A percentile compares a stretch with the other conserved stretches of the same genome.
Evolutionary conservation across 2,329 filamentous ascomycete species (phyloP).

Genomic region (Colletotrichum brevisporum): DNA sequence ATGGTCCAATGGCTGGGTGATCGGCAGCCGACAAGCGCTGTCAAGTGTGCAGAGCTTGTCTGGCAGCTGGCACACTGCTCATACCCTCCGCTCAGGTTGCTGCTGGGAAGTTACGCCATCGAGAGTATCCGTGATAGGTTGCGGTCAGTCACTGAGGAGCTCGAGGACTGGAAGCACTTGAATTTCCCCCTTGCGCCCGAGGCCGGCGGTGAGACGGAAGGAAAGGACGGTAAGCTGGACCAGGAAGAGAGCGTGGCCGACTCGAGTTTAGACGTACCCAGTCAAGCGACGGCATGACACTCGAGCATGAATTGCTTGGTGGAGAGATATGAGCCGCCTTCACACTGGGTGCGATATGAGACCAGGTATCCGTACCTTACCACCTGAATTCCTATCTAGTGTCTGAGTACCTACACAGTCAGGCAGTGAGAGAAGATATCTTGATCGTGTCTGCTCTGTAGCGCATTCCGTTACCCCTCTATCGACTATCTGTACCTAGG

Average conservation of each 20-base stretch:
- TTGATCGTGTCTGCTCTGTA: too few relatives aligned
- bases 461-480: too few relatives aligned
- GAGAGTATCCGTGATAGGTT: conserved; percentile 94
- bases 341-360: too few relatives aligned
- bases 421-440: too few relatives aligned
- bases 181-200: conserved; percentile 72
- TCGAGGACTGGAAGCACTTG: conserved; percentile 92
- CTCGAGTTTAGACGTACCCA: conserved; percentile 18
- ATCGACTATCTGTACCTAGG: too few relatives aligned
- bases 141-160: conserved; percentile 92
- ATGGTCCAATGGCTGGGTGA: conserved; percentile 97
- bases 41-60: conserved; percentile 92
- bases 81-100: conserved; percentile 88
- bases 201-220: conserved; percentile 24
- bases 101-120: conserved; percentile 95
- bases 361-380: too few relatives aligned
- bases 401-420: too few relatives aligned
- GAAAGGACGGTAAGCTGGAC: conserved; percentile 29
- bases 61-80: conserved; percentile 96
- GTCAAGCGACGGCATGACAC: conserved; percentile 7
- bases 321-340: too few relatives aligned
- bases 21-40: conserved; percentile 90
- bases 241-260: conserved; percentile 33
- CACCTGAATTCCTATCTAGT: too few relatives aligned
- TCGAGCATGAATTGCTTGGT: too few relatives aligned